Evolutionary conservation across 2,329 filamentous ascomycete genomes (phyloP).

Genomic region (Fusarium proliferatum): DNA sequence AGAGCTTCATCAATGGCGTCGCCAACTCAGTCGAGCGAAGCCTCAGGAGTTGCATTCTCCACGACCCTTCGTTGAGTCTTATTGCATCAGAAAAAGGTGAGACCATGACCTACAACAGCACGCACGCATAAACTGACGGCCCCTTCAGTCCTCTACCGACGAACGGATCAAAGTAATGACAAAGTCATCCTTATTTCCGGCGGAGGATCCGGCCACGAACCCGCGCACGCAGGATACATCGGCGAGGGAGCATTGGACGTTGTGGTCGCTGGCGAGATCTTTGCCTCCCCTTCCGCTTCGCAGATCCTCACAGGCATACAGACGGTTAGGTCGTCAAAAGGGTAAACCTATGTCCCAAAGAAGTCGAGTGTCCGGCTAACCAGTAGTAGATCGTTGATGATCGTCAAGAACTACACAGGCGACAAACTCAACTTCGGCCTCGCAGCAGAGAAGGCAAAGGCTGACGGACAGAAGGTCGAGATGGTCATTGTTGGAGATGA

Average conservation of each 20-base stretch:
- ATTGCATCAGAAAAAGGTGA: constrained; percentile 38
- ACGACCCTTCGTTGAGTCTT: constrained; percentile 38
- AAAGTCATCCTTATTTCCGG: constrained; percentile 41
- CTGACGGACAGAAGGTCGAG: constrained; percentile 37
- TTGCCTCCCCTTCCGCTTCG: constrained; percentile 41
- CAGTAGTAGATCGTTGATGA: constrained; percentile 31
- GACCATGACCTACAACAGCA: not conserved
- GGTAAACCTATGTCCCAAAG: not conserved
- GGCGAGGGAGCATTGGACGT: constrained; percentile 39
- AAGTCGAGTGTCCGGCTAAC: not conserved
- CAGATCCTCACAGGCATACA: constrained; percentile 39
- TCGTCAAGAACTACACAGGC: constrained; percentile 46
- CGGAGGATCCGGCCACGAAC: constrained; percentile 42
- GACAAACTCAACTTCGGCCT: constrained; percentile 46
- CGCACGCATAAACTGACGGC: not conserved
- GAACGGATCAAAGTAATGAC: constrained; percentile 11
- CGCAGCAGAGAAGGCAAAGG: constrained; percentile 46
- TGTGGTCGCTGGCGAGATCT: constrained; percentile 41
- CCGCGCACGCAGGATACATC: constrained; percentile 41
- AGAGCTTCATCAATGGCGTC: constrained; percentile 41
- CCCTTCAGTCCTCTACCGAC: constrained; percentile 36
- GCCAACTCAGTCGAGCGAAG: constrained; percentile 34
- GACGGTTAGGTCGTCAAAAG: constrained; percentile 35
- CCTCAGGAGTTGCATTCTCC: constrained; percentile 39
- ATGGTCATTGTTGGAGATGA: constrained; percentile 43